A percentile compares a stretch with the other conserved stretches of the same genome.
Evolutionary conservation across 1,284 basidiomycete genomes (phyloP).

Genomic region (Pseudozyma sp.): DNA sequence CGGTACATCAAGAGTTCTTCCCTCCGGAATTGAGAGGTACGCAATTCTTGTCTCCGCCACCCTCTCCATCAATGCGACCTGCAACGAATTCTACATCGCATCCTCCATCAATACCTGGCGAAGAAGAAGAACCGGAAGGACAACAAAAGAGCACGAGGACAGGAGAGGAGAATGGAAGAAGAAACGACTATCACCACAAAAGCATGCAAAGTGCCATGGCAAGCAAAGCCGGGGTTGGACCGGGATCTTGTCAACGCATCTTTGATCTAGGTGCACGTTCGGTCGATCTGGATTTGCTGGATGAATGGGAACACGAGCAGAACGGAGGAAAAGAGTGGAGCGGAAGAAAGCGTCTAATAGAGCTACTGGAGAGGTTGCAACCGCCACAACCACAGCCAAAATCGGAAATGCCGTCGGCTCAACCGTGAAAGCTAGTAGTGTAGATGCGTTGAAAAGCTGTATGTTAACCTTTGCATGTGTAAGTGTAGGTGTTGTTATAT

Average conservation of each 20-base stretch:
- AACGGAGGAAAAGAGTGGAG: conserved; percentile 78
- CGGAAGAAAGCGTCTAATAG: conserved; percentile 69
- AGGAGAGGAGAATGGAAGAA: neutral
- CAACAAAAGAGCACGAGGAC: neutral
- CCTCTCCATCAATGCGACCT: conserved; percentile 68
- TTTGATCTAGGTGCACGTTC: conserved; percentile 56
- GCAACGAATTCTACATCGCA: neutral
- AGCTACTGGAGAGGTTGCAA: conserved; percentile 8
- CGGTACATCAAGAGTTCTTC: conserved; percentile 71
- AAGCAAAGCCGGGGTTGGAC: conserved; percentile 45
- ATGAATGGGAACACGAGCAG: conserved; percentile 78
- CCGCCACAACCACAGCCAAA: neutral
- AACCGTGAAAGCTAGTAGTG: neutral
- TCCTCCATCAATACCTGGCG: neutral
- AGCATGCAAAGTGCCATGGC: conserved; percentile 24
- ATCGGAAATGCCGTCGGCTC: neutral
- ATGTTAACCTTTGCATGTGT: neutral
- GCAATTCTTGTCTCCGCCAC: conserved; percentile 74
- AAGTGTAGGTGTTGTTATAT: neutral
- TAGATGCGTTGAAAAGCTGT: neutral
- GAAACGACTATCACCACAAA: conserved; percentile 20
- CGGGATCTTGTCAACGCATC: conserved; percentile 60
- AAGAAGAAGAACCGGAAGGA: neutral
- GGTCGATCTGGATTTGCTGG: conserved; percentile 81
- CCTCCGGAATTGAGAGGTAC: conserved; percentile 70